phyloP scores from a whole-genome alignment of 2,329 filamentous ascomycete species.

The Thelonectria rubi region DNA sequence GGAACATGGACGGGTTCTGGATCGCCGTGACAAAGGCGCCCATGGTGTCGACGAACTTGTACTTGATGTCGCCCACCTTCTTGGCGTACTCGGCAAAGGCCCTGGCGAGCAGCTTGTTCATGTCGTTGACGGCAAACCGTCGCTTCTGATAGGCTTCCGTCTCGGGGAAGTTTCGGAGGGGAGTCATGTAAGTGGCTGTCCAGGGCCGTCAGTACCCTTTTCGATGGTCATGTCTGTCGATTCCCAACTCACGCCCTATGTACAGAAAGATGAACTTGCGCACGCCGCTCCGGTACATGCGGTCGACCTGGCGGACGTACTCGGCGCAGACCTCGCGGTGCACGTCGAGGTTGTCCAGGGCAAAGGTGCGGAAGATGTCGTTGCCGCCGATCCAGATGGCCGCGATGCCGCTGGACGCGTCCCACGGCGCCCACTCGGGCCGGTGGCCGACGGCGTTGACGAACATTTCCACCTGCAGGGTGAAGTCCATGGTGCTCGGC shows the following conservation, averaged over 20 bases:
- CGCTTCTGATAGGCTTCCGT: not conserved
- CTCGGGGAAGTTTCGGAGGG: not conserved
- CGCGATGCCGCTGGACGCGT: not conserved
- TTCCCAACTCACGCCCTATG: constrained; percentile 4
- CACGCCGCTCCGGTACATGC: constrained; percentile 4
- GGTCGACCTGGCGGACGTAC: constrained; percentile 6
- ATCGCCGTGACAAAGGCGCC: not conserved
- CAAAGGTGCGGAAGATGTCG: not conserved
- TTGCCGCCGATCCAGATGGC: constrained; percentile 16
- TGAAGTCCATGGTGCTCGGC: constrained; percentile 1
- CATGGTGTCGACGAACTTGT: not conserved
- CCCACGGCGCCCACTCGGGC: constrained; percentile 10
- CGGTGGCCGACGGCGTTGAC: constrained; percentile 1
- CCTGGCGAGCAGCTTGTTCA: not conserved
- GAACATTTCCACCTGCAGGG: constrained; percentile 8
- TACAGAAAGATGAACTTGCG: constrained; percentile 18
- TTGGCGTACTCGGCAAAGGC: not conserved
- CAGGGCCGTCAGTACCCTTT: no score
- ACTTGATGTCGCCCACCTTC: constrained; percentile 1
- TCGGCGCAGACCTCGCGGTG: not conserved
- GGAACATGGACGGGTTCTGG: not conserved
- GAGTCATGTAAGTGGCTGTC: not conserved
- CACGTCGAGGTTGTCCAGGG: not conserved
- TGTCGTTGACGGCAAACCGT: not conserved
- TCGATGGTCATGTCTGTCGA: no score